phyloP scores from a whole-genome alignment of 202 grass and related monocot genomes.

The Setaria italica region DNA sequence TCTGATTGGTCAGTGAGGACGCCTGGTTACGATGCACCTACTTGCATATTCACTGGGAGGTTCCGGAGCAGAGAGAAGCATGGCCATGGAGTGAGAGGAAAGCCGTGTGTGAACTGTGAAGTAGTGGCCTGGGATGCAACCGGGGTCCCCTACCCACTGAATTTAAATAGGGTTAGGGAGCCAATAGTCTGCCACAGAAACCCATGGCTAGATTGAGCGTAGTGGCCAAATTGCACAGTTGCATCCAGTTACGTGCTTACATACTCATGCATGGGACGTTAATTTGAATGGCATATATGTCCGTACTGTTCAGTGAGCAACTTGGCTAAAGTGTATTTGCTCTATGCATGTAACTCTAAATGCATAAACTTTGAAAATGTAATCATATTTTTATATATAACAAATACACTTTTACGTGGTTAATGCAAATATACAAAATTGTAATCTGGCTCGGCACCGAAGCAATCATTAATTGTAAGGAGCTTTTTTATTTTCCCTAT shows the following conservation, averaged over 20 bases:
- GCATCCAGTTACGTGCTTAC: slow-evolving; percentile 22
- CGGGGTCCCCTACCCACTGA: slow-evolving; percentile 44
- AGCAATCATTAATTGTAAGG: too few species aligned
- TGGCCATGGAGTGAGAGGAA: slow-evolving; percentile 5
- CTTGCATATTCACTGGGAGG: slow-evolving; percentile 19
- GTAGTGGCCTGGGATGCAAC: slow-evolving; percentile 33
- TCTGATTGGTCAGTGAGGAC: slow-evolving; percentile 40
- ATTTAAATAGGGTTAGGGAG: slow-evolving; percentile 57
- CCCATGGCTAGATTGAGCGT: background rate
- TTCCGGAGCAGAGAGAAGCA: slow-evolving; percentile 3
- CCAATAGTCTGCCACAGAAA: slow-evolving; percentile 9
- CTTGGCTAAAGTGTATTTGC: background rate
- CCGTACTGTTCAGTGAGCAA: background rate
- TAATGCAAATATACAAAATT: background rate
- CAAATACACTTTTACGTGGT: background rate
- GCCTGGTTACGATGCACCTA: background rate
- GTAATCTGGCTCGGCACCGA: too few species aligned
- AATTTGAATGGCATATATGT: background rate
- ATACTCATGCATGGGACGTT: background rate
- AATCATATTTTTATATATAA: background rate
- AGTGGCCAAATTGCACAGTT: slow-evolving; percentile 40
- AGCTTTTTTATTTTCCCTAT: too few species aligned
- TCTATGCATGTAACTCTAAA: background rate
- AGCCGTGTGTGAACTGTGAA: background rate
- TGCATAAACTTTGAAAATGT: background rate